phyloP scores from a whole-genome alignment of 2,329 filamentous ascomycete genomes.

The Polytolypa hystricis region DNA sequence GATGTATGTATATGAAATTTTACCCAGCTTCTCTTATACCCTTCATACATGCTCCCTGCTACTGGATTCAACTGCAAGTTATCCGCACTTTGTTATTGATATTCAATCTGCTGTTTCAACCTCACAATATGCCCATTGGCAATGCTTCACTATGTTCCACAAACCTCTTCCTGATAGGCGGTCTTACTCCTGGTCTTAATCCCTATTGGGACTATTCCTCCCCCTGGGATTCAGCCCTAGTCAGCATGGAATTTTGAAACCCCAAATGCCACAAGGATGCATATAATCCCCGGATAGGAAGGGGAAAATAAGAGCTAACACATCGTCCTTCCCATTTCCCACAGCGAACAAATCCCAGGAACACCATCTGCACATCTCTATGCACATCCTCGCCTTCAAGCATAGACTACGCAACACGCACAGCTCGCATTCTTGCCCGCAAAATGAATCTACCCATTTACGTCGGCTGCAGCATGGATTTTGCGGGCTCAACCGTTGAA shows the following conservation, averaged over 20 bases:
- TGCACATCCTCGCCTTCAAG: conserved; percentile 60
- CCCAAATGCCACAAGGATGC: not conserved
- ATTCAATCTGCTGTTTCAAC: no score
- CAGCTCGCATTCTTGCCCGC: conserved; percentile 73
- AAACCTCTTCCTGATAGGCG: no score
- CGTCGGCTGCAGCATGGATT: conserved; percentile 76
- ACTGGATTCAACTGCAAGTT: no score
- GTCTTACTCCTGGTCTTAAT: no score
- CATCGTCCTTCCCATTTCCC: conserved; percentile 1
- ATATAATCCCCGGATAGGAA: not conserved
- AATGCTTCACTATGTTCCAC: no score
- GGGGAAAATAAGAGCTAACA: not conserved
- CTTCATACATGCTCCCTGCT: no score
- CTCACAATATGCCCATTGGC: no score
- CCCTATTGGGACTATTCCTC: no score
- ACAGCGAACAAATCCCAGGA: conserved; percentile 34
- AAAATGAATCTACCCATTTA: conserved; percentile 68
- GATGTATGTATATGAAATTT: conserved; percentile 49
- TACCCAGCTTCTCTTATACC: no score
- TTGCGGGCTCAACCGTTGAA: conserved; percentile 71
- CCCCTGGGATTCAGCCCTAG: no score
- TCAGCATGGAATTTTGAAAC: not conserved
- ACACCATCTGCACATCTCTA: conserved; percentile 63
- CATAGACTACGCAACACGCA: conserved; percentile 73
- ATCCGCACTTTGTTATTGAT: no score